Evolutionary conservation across 306 rosid species (phyloP), one percentile per base, ranked within the genome.

Genomic region (Gleditsia sinensis): DNA sequence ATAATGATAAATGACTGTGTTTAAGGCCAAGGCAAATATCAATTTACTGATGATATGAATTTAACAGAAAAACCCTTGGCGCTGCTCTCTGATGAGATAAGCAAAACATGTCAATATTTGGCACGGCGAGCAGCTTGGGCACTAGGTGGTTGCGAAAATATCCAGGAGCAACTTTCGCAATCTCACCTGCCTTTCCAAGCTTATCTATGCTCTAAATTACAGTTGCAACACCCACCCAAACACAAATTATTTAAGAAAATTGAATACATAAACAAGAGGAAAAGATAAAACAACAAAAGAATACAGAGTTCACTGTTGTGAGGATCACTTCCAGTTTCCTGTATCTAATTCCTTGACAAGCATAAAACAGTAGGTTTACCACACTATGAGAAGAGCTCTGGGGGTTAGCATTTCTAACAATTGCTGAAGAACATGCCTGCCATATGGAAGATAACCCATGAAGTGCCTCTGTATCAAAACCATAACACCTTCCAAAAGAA

Each of bases 101-200:
- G 91, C 90, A 82, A n/a, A 89, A 94, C 84, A 91, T 91, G 65
- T 94, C 94, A 58, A 89, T 89, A 77, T 94, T 94, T 34, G 97
- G 98, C 23, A 91, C 96, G 39, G 97, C 97, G 1, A 94, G 86
- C 77, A 94, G 83, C 83, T 94, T 91, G 45, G 98, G 98, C 98
- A 94, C 91, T 75, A 94, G 87, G 64, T 91, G 94, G 81, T 94
- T 94, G 67, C 97, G 96, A 55, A 94, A 94, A 90, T 72, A 84
- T 50, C 97, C 98, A 0, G 97, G 96, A 20, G 97, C 94, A 62
- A 94, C 97, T 84, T 94, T 94, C 78, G 91, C 97, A 0, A 90
- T 89, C 78, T 94, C 91, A 7, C 98, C 94, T 0, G 96, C 92
- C 78, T 88, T 88, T 13, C 98, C 97, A 36, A 94, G 94, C 80